A percentile compares a stretch with the other conserved stretches of the same genome.
phyloP scores from a whole-genome alignment of 768 basidiomycete species.

The Cyclocybe cylindracea region DNA sequence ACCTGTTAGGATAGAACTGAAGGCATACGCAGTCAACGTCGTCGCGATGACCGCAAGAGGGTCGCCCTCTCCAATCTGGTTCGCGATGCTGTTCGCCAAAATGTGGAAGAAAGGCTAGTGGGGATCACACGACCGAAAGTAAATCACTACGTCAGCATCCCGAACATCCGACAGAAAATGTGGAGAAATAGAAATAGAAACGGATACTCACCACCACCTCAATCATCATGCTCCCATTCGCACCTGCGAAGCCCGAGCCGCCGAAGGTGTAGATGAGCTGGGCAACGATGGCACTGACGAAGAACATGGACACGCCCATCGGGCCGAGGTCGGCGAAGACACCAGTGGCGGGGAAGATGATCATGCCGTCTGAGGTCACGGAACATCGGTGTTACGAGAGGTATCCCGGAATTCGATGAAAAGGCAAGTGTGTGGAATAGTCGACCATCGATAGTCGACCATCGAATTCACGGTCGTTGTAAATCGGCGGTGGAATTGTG shows the following conservation, averaged over 20 bases:
- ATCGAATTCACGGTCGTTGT: too few species aligned
- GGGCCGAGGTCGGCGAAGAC: slow-evolving; percentile 82
- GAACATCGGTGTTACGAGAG: not conserved
- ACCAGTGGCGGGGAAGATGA: slow-evolving; percentile 85
- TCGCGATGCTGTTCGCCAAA: slow-evolving; percentile 74
- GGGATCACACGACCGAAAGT: not conserved
- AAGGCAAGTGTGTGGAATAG: too few species aligned
- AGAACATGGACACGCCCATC: slow-evolving; percentile 95
- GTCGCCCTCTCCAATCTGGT: slow-evolving; percentile 68
- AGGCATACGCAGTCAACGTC: slow-evolving; percentile 84
- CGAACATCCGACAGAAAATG: not conserved
- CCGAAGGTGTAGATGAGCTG: slow-evolving; percentile 87
- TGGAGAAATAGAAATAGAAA: not conserved
- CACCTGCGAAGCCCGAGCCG: slow-evolving; percentile 87
- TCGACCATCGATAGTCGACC: too few species aligned
- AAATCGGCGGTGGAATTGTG: too few species aligned
- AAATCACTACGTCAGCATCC: not conserved
- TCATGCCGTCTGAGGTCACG: slow-evolving; percentile 77
- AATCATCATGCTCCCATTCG: slow-evolving; percentile 97
- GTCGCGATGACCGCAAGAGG: slow-evolving; percentile 83
- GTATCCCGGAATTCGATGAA: not conserved
- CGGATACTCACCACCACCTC: slow-evolving; percentile 80
- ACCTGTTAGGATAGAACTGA: slow-evolving; percentile 90
- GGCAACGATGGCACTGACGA: slow-evolving; percentile 78
- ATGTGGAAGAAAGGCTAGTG: slow-evolving; percentile 93